phyloP scores from a whole-genome alignment of 345 rosid genomes.

The Punica granatum region DNA sequence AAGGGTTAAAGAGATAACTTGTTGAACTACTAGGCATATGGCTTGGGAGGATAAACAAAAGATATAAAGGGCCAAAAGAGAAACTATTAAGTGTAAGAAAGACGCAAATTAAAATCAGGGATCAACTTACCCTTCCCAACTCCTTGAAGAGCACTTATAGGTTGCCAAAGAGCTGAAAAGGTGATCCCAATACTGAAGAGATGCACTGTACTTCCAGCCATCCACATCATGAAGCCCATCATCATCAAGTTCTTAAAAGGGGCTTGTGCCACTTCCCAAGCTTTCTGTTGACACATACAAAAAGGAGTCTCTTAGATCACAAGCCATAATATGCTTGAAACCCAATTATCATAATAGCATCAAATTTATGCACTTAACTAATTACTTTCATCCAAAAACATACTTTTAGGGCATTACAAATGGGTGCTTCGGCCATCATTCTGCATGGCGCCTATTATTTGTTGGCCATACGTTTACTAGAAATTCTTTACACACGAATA shows the following conservation, averaged over 20 bases:
- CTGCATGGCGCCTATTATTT: too few relatives aligned
- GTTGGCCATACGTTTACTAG: too few relatives aligned
- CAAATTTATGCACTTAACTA: background rate
- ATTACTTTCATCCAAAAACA: background rate
- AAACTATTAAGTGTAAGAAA: background rate
- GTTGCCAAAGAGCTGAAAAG: slow-evolving; percentile 99
- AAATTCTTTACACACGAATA: too few relatives aligned
- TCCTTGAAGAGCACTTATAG: slow-evolving; percentile 92
- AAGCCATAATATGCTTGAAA: background rate
- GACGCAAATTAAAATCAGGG: background rate
- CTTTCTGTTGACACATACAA: slow-evolving; percentile 51
- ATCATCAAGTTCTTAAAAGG: slow-evolving; percentile 96
- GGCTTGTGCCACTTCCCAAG: slow-evolving; percentile 99
- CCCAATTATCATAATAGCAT: background rate
- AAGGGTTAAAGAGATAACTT: too few relatives aligned
- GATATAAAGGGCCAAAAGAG: background rate
- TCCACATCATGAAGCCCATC: slow-evolving; percentile 99
- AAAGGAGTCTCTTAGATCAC: background rate
- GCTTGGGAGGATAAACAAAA: background rate
- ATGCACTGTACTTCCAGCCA: slow-evolving; percentile 99
- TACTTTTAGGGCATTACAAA: too few relatives aligned
- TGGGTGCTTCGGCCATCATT: too few relatives aligned
- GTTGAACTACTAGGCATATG: too few relatives aligned
- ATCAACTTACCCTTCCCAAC: slow-evolving; percentile 82
- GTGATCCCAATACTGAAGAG: slow-evolving; percentile 98